phyloP scores from a whole-genome alignment of 257 asterid genomes.

The Voacanga thouarsii region DNA sequence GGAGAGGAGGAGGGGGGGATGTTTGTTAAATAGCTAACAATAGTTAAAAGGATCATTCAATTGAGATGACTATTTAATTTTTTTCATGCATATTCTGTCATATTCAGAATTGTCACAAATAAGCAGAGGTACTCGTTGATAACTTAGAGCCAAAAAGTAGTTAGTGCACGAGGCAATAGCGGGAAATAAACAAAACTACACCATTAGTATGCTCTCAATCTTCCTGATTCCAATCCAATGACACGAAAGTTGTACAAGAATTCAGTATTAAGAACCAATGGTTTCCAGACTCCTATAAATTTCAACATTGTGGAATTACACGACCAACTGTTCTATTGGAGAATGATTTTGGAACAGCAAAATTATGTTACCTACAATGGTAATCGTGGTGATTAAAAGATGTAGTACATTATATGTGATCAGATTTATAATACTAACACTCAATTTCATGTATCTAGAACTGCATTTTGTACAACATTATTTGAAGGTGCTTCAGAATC shows the following conservation, averaged over 20 bases:
- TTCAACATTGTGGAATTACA: constrained; percentile 27
- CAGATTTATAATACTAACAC: constrained; percentile 47
- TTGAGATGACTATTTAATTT: not conserved
- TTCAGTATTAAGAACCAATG: not conserved
- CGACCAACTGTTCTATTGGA: constrained; percentile 33
- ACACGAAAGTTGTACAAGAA: not conserved
- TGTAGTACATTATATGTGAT: constrained; percentile 13
- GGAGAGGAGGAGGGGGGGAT: too few relatives aligned
- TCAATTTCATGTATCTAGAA: constrained; percentile 30
- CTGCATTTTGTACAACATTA: constrained; percentile 42
- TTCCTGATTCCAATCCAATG: not conserved
- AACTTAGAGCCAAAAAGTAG: not conserved
- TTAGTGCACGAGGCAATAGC: not conserved
- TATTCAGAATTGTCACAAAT: not conserved
- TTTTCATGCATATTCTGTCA: too few relatives aligned
- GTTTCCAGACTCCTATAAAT: constrained; percentile 17
- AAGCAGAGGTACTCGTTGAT: not conserved
- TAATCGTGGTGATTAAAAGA: not conserved
- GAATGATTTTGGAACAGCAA: constrained; percentile 8
- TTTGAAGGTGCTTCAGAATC: constrained; percentile 34
- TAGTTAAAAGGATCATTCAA: not conserved
- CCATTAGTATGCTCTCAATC: not conserved
- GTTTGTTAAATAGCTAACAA: not conserved
- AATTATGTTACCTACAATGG: not conserved
- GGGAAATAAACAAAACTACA: not conserved